Conservation (phyloP, 2,329 filamentous ascomycete genomes). For the Calonectria fujianensis region DNA sequence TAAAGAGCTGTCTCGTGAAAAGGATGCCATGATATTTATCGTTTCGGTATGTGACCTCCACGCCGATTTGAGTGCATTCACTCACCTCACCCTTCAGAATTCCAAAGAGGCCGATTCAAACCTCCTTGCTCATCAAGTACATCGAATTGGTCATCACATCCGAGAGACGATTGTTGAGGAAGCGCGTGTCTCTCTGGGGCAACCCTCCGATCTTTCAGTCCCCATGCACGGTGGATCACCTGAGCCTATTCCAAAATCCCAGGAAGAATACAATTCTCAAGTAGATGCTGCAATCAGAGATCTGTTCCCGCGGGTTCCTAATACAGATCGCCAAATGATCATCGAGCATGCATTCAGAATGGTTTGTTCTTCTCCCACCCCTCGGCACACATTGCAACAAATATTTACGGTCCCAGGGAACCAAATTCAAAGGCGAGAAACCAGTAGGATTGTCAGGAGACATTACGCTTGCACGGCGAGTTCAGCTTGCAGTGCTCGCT, state of each 20-base stretch:
- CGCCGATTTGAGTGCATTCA: slow-evolving; percentile 9
- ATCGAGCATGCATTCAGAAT: slow-evolving; percentile 78
- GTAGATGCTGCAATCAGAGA: slow-evolving; percentile 78
- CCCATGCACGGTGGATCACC: slow-evolving; percentile 60
- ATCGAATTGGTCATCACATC: slow-evolving; percentile 77
- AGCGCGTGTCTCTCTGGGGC: slow-evolving; percentile 62
- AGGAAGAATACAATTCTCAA: slow-evolving; percentile 77
- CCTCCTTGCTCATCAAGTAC: slow-evolving; percentile 71
- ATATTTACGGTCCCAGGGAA: slow-evolving; percentile 63
- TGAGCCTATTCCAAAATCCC: slow-evolving; percentile 76
- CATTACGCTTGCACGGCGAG: slow-evolving; percentile 75
- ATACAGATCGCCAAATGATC: slow-evolving; percentile 78
- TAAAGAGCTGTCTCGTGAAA: slow-evolving; percentile 79
- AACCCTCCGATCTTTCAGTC: slow-evolving; percentile 49
- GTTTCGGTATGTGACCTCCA: slow-evolving; percentile 72
- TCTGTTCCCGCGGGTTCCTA: slow-evolving; percentile 79
- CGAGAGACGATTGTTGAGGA: slow-evolving; percentile 75
- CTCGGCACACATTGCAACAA: slow-evolving; percentile 33
- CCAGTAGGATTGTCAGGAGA: slow-evolving; percentile 75
- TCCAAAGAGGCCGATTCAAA: slow-evolving; percentile 58
- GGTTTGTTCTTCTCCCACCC: slow-evolving; percentile 63
- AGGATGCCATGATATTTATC: slow-evolving; percentile 79
- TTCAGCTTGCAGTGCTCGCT: slow-evolving; percentile 79
- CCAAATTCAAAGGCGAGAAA: slow-evolving; percentile 70
- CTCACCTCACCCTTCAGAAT: slow-evolving; percentile 52